Evolutionary conservation across 2,329 filamentous ascomycete species (phyloP).

Genomic region (Pseudogymnoascus sp.): DNA sequence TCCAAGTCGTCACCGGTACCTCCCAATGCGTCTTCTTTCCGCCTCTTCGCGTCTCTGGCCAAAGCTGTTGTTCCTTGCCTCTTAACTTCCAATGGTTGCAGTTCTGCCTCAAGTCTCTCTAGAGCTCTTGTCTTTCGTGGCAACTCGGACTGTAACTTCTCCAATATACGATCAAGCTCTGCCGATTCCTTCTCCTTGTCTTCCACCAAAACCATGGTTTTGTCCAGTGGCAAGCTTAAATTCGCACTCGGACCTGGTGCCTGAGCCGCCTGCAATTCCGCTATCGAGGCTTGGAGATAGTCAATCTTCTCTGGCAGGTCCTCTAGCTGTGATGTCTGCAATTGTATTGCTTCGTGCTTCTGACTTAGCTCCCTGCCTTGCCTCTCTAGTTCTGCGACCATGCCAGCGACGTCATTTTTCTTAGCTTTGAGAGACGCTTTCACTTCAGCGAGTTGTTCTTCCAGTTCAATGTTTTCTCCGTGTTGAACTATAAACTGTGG

Average conservation of each 20-base stretch:
- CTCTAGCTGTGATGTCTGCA: conserved; percentile 42
- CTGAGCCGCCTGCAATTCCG: conserved; percentile 37
- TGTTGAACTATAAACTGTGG: conserved; percentile 78
- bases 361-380: conserved; percentile 52
- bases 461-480: conserved; percentile 73
- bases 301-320: conserved; percentile 46
- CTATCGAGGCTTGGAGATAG: conserved; percentile 43
- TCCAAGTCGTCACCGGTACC: conserved; percentile 68
- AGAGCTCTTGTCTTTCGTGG: conserved; percentile 61
- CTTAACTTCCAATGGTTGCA: conserved; percentile 61
- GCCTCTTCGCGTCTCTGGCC: conserved; percentile 62
- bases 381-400: conserved; percentile 65
- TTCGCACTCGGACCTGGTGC: conserved; percentile 37
- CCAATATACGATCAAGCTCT: conserved; percentile 57
- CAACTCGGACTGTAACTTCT: conserved; percentile 52
- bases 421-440: conserved; percentile 73
- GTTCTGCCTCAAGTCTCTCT: conserved; percentile 59
- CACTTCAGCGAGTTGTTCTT: conserved; percentile 58
- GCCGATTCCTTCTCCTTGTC: conserved; percentile 44
- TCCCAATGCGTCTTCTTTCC: conserved; percentile 58
- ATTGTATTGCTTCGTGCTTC: conserved; percentile 44
- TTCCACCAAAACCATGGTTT: conserved; percentile 48
- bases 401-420: conserved; percentile 69
- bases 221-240: conserved; percentile 50
- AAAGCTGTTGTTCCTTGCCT: conserved; percentile 57